These are phyloP conservation scores for Silybum marianum DNA, from an alignment of 129 eudicot species.

Conservation along the genomic window DNA sequence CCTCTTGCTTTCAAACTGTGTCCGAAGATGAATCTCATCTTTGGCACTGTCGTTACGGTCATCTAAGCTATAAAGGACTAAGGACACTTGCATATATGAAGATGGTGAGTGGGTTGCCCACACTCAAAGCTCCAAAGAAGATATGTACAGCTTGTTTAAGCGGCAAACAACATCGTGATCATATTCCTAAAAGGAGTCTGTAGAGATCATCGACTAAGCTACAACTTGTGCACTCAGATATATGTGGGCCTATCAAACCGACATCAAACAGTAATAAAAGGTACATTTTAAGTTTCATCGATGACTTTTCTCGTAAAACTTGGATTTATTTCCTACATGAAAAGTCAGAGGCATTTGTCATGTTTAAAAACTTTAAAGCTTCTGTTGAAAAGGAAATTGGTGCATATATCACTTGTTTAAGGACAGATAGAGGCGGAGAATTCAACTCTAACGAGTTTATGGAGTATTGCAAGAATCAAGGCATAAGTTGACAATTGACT, in stretches of 20 bases:
- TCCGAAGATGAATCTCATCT: not conserved
- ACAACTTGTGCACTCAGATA: not conserved
- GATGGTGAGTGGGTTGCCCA: not conserved
- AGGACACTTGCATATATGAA: not conserved
- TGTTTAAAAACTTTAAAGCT: not conserved
- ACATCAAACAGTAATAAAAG: too few species aligned
- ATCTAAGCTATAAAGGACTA: slow-evolving; percentile 3
- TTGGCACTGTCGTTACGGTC: slow-evolving; percentile 10
- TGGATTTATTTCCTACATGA: too few species aligned
- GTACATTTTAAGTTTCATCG: too few species aligned
- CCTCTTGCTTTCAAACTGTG: not conserved
- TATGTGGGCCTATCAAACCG: slow-evolving; percentile 12
- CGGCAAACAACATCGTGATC: slow-evolving; percentile 5
- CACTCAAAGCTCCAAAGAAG: not conserved
- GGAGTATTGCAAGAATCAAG: not conserved
- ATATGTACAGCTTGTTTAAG: not conserved
- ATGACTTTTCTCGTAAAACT: too few species aligned
- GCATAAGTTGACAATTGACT: slow-evolving; percentile 3
- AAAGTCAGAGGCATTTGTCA: too few species aligned
- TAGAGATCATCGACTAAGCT: not conserved
- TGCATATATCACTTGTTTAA: not conserved
- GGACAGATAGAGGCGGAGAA: not conserved
- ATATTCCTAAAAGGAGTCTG: not conserved
- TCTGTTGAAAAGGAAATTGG: slow-evolving; percentile 9
- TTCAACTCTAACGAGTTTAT: not conserved